Evolutionary conservation across 495 filamentous ascomycete species (phyloP).

Genomic region (Trichodelitschia bisporula): DNA sequence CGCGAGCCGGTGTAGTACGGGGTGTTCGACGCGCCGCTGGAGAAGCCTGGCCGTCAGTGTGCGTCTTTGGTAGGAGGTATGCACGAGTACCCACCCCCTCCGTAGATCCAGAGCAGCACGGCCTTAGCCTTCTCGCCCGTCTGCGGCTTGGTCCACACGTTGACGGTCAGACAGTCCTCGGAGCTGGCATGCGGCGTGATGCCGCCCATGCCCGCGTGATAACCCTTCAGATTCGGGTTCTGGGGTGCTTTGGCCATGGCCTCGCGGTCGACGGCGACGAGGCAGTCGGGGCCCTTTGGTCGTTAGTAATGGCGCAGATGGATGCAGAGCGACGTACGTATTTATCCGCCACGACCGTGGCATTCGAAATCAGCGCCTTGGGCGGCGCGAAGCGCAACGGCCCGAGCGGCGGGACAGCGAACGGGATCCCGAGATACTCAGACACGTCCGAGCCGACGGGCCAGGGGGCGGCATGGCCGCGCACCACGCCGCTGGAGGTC

Average conservation of each 20-base stretch:
- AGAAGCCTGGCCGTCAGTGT: not conserved
- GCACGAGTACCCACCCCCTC: not conserved
- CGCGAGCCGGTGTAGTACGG: not conserved
- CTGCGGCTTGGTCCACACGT: slow-evolving; percentile 1
- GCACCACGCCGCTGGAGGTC: not conserved
- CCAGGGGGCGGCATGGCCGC: not conserved
- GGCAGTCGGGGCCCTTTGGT: no score
- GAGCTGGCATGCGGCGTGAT: not conserved
- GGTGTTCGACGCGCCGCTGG: not conserved
- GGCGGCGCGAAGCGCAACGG: not conserved
- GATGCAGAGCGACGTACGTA: not conserved
- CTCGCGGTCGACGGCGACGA: no score
- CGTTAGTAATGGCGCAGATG: no score
- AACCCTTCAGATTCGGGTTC: not conserved
- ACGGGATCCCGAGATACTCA: not conserved
- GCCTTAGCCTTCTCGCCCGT: no score
- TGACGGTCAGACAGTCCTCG: slow-evolving; percentile 1
- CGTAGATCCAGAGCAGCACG: slow-evolving; percentile 1
- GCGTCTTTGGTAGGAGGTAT: not conserved
- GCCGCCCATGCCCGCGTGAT: not conserved
- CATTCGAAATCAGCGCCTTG: not conserved
- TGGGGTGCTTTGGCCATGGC: no score
- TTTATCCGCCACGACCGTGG: not conserved
- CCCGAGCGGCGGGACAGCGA: not conserved
- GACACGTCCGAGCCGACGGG: not conserved